A percentile compares a stretch with the other conserved stretches of the same genome.
phyloP scores from a whole-genome alignment of 352 stramenopile species.

The Globisporangium parvum region DNA sequence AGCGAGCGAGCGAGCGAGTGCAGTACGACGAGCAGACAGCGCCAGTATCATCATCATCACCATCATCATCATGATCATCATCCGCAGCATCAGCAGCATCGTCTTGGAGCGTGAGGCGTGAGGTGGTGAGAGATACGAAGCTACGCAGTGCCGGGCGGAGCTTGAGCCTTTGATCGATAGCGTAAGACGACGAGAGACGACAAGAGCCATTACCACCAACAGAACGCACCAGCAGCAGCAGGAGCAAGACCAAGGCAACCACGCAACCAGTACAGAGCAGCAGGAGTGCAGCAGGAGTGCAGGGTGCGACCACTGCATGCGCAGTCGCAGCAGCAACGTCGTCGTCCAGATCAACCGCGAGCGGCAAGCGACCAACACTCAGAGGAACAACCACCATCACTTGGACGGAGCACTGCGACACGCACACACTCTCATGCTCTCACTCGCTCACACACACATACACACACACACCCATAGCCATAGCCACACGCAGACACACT shows the following conservation, averaged over 20 bases:
- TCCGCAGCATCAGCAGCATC: constrained; percentile 6
- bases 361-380: no score
- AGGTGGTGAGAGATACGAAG: background rate
- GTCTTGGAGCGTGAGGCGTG: constrained; percentile 8
- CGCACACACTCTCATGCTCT: constrained; percentile 1
- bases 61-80: constrained; percentile 16
- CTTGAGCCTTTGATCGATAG: constrained; percentile 41
- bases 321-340: constrained; percentile 11
- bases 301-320: background rate
- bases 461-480: no score
- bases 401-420: constrained; percentile 5
- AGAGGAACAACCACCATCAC: constrained; percentile 11
- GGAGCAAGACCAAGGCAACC: constrained; percentile 12
- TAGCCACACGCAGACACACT: constrained; percentile 20
- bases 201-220: constrained; percentile 26
- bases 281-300: no score
- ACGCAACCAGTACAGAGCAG: no score
- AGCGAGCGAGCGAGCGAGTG: background rate
- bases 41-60: constrained; percentile 12
- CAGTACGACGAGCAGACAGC: constrained; percentile 6
- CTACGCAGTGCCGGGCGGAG: constrained; percentile 58
- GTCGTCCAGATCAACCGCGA: constrained; percentile 6
- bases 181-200: constrained; percentile 16
- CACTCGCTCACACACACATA: background rate
- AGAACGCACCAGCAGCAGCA: constrained; percentile 8